phyloP scores from a whole-genome alignment of 495 filamentous ascomycete genomes.

The Annulohypoxylon nitens region DNA sequence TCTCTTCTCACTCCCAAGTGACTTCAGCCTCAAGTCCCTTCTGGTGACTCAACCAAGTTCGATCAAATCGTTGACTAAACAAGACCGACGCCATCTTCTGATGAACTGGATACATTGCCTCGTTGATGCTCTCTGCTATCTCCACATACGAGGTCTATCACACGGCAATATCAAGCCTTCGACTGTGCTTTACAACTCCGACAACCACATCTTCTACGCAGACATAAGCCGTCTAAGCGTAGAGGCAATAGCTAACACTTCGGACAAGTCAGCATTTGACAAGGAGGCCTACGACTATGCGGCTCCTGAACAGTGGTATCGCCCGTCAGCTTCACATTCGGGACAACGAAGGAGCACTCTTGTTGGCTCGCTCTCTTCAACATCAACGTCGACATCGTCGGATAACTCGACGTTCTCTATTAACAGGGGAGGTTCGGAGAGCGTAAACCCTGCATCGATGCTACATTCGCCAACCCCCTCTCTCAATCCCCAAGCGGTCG shows the following conservation, averaged over 20 bases:
- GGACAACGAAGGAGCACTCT: slow-evolving; percentile 52
- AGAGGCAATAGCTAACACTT: slow-evolving; percentile 58
- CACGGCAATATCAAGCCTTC: slow-evolving; percentile 89
- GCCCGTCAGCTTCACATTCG: slow-evolving; percentile 55
- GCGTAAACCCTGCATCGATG: slow-evolving; percentile 45
- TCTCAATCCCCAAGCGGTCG: slow-evolving; percentile 65
- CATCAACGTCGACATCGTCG: slow-evolving; percentile 49
- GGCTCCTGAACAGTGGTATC: slow-evolving; percentile 82
- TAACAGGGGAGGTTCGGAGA: slow-evolving; percentile 49
- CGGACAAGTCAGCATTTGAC: slow-evolving; percentile 66
- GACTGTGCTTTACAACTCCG: slow-evolving; percentile 78
- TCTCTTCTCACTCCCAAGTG: slow-evolving; percentile 79
- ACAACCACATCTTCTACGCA: slow-evolving; percentile 78
- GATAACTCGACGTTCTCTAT: slow-evolving; percentile 56
- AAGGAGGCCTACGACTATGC: slow-evolving; percentile 90
- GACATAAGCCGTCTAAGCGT: slow-evolving; percentile 73
- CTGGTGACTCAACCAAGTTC: slow-evolving; percentile 73
- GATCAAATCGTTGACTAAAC: slow-evolving; percentile 80
- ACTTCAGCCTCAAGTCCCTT: slow-evolving; percentile 83
- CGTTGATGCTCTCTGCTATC: slow-evolving; percentile 77
- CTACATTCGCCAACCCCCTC: slow-evolving; percentile 54
- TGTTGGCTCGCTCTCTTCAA: slow-evolving; percentile 40
- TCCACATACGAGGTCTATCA: slow-evolving; percentile 77
- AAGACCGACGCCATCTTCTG: slow-evolving; percentile 74
- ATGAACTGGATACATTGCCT: slow-evolving; percentile 93